phyloP scores from a whole-genome alignment of 345 rosid genomes.

The Populus tremula region DNA sequence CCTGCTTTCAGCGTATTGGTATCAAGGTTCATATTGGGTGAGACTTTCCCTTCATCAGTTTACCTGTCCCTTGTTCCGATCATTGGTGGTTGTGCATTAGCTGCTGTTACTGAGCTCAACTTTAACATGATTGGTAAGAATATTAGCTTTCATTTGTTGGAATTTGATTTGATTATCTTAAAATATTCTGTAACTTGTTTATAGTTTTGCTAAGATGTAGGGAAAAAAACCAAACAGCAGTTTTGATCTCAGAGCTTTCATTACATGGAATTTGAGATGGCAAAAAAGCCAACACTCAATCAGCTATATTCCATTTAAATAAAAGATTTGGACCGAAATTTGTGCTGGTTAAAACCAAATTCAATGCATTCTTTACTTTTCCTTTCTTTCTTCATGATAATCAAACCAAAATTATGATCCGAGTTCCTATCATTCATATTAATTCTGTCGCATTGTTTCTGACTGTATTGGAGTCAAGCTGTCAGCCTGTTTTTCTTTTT shows the following conservation, averaged over 20 bases:
- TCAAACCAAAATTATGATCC: background rate
- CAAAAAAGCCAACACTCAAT: background rate
- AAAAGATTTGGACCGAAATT: background rate
- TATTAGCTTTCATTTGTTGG: background rate
- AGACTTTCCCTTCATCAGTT: constrained; percentile 73
- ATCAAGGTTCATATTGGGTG: constrained; percentile 73
- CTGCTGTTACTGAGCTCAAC: constrained; percentile 97
- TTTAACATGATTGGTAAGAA: constrained; percentile 73
- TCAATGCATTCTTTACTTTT: background rate
- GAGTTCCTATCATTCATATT: background rate
- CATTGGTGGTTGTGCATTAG: constrained; percentile 99
- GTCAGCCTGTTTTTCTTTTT: background rate
- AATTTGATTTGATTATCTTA: background rate
- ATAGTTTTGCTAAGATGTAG: background rate
- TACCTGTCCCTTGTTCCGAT: constrained; percentile 88
- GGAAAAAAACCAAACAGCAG: background rate
- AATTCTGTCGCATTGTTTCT: background rate
- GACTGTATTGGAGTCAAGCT: background rate
- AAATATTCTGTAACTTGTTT: background rate
- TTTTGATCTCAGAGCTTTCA: background rate
- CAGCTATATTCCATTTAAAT: background rate
- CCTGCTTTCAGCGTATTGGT: constrained; percentile 92
- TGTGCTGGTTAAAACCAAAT: background rate
- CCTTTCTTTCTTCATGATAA: background rate
- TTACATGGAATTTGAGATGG: background rate